Evolutionary conservation across 768 basidiomycete genomes (phyloP), one percentile per base, ranked within the genome.

Genomic region (Chalciporus piperatus): DNA sequence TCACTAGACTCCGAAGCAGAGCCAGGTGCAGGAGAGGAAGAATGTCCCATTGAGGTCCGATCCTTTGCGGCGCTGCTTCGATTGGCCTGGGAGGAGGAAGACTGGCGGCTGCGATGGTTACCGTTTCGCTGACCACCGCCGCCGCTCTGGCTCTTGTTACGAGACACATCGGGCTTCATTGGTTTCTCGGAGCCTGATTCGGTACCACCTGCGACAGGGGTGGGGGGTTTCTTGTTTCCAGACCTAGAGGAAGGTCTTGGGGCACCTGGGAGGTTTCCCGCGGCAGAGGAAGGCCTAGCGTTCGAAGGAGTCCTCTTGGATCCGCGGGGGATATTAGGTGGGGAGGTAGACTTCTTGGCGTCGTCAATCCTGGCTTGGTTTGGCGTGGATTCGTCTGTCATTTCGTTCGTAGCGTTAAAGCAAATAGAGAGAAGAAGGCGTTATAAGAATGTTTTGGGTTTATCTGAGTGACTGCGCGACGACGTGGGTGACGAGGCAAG

Each of bases 141-240:
- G 41, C 73, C 72, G n/a, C n/a, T n/a, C 64, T 79, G 80, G 56
- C 66, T 74, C 75, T 78, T 82, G 70, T 72, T 79, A 59, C 84
- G 80, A 57, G 73, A 64, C 35, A 38, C 2, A 54, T 75, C 73
- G 65, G 77, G 81, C 73, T 78, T 83, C 23, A 75, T 69, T 43
- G 74, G 75, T 69, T 84, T 88, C 63, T 90, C 88, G 33, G 89
- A 84, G 42, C 87, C 87, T 33, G 86, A 86, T 66, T 89, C 89
- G 30, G 72, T 64, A 39, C 66, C 67, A 30, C 72, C 74, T 38
- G 71, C 63, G 13, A 72, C 63, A 20, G 74, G 61, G 19, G 66
- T 58, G 4, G 65, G 48, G 27, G 65, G 47, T 64, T 82, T 87
- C 76, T 80, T 90, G 68, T 80, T 88, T 58, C 83, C 83, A 25